A percentile compares a stretch with the other conserved stretches of the same genome.
Conservation (phyloP, 1,139 yeast genomes). For the Casaregolazyma lundiana region DNA sequence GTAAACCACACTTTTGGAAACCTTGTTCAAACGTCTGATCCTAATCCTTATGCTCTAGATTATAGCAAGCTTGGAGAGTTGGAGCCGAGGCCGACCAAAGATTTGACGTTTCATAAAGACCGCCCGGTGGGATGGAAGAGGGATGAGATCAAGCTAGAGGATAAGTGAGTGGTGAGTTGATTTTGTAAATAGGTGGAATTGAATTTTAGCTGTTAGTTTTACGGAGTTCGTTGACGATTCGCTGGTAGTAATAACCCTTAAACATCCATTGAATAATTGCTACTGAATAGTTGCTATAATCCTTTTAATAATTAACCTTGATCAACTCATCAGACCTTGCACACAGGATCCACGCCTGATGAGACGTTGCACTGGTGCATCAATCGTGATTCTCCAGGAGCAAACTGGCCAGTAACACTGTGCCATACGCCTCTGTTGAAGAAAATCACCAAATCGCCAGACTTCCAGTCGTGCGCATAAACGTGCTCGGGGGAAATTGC, state of each 20-base stretch:
- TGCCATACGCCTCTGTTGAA: slow-evolving; percentile 88
- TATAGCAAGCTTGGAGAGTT: slow-evolving; percentile 29
- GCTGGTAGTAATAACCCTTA: too few species aligned
- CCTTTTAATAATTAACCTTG: too few species aligned
- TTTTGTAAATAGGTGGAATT: too few species aligned
- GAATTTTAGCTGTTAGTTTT: too few species aligned
- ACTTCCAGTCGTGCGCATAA: slow-evolving; percentile 75
- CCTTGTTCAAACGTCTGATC: slow-evolving; percentile 46
- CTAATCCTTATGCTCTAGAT: slow-evolving; percentile 62
- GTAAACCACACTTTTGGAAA: slow-evolving; percentile 75
- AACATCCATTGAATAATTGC: too few species aligned
- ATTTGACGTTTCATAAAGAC: slow-evolving; percentile 44
- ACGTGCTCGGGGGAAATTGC: slow-evolving; percentile 71
- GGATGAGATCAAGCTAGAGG: slow-evolving; percentile 38
- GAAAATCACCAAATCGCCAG: slow-evolving; percentile 80
- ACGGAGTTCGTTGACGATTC: too few species aligned
- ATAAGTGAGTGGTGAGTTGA: slow-evolving; percentile 21
- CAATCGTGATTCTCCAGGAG: slow-evolving; percentile 67
- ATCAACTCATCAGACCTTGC: not conserved
- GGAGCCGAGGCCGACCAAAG: slow-evolving; percentile 54
- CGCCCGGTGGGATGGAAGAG: slow-evolving; percentile 61
- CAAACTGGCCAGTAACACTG: slow-evolving; percentile 84
- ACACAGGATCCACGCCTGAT: slow-evolving; percentile 62
- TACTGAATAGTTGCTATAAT: too few species aligned
- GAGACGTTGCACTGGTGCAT: slow-evolving; percentile 95